These are phyloP conservation scores for Setaria italica DNA, from an alignment of 202 grass and related monocot genomes.

Conservation along the genomic window DNA sequence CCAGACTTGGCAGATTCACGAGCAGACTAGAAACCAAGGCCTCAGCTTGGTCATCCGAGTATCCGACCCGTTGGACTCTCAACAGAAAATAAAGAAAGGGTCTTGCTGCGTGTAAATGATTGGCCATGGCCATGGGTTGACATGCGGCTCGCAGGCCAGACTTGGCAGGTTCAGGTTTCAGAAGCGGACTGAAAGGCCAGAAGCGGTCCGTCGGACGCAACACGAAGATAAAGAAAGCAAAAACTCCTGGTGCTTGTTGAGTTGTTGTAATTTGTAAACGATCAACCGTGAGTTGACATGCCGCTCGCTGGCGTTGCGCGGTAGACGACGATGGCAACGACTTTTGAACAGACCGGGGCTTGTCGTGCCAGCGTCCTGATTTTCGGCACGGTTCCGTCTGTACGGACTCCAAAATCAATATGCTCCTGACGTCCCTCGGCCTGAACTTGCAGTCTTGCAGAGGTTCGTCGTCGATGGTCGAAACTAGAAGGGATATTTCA, in stretches of 20 bases:
- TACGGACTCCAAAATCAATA: no score
- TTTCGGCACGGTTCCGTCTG: no score
- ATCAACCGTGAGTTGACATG: background rate
- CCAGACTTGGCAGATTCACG: constrained; percentile 1
- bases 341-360: no score
- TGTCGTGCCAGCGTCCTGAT: no score
- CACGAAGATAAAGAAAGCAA: background rate
- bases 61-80: background rate
- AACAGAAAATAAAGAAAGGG: background rate
- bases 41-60: background rate
- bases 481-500: no score
- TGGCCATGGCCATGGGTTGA: background rate
- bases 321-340: background rate
- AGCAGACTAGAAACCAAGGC: background rate
- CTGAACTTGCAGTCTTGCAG: no score
- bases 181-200: background rate
- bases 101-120: background rate
- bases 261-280: background rate
- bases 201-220: background rate
- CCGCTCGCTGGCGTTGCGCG: background rate
- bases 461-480: no score
- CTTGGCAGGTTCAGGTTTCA: background rate
- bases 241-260: background rate
- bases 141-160: background rate
- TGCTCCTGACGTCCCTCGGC: no score